A percentile compares a stretch with the other conserved stretches of the same genome.
phyloP scores from a whole-genome alignment of 2,329 filamentous ascomycete species.

The Phialocephala sp. region DNA sequence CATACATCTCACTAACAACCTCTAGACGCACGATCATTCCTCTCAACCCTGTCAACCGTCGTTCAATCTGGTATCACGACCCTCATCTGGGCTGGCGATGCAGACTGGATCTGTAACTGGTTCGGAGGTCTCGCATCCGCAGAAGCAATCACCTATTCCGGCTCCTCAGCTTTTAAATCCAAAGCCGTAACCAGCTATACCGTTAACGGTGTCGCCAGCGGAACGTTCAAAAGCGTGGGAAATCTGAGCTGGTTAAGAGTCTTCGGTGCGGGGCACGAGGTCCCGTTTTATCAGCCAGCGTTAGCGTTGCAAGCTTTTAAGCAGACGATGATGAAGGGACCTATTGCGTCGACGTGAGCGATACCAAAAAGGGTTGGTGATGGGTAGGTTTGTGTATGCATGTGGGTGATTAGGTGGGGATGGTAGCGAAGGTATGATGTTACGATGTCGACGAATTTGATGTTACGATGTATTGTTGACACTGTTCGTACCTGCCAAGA shows the following conservation, averaged over 20 bases:
- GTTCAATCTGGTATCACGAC: conserved; percentile 55
- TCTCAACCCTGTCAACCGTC: conserved; percentile 50
- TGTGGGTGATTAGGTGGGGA: background rate
- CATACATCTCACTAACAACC: background rate
- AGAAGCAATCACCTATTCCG: conserved; percentile 52
- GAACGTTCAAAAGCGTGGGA: conserved; percentile 55
- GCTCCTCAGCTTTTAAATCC: conserved; percentile 48
- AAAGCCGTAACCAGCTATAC: conserved; percentile 51
- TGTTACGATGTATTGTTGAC: background rate
- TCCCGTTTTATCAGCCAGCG: conserved; percentile 46
- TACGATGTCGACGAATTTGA: background rate
- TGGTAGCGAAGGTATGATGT: background rate
- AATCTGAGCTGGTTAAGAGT: conserved; percentile 57
- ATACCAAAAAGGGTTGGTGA: background rate
- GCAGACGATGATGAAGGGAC: conserved; percentile 49
- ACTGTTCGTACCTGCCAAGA: background rate
- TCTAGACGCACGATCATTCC: conserved; percentile 50
- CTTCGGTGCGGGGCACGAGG: conserved; percentile 52
- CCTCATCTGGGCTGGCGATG: conserved; percentile 61
- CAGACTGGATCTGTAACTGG: conserved; percentile 56
- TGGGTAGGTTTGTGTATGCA: background rate
- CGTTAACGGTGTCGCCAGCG: conserved; percentile 52
- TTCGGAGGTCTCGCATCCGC: conserved; percentile 55
- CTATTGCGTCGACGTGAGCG: conserved; percentile 44
- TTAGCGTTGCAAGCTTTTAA: conserved; percentile 52